Base-by-base conservation (phyloP, 352 stramenopile species). In the Vaucheria bursata region DNA sequence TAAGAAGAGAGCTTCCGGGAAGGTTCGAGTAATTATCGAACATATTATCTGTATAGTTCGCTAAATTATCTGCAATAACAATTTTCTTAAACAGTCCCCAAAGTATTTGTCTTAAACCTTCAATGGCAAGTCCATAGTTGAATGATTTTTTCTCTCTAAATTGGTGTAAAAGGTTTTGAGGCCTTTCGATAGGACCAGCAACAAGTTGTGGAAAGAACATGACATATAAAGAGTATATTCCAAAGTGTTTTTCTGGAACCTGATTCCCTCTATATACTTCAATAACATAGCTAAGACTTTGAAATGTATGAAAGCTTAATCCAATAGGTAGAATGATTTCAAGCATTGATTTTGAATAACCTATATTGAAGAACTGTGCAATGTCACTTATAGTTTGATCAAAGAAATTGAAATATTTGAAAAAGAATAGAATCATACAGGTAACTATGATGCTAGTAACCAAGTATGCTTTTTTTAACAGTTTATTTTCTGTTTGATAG, bases 231-330 rank as follows among this genome's bases (percentile, higher is more conserved):
- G 45, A 59, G 25, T 59, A 59, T 18, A 59, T 59, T 18, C 45
- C 45, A 18, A 59, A 59, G 25, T 59, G 45, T 18, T 25, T 59
- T 59, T 59, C 45, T 18, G 45, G 45, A 18, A 18, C 25, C 25
- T 18, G 25, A 18, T 59, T 59, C 45, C 25, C 25, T 59, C 25
- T 59, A 59, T 59, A 59, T 18, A 59, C 45, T 18, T 59, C 45
- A 18, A 59, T 59, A 18, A 59, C 45, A 59, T 59, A 59, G 25
- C 45, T 59, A 59, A 59, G 12, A 59, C 12, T 18, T 59, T 59
- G 45, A 59, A 59, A 59, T 59, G 45, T 59, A 59, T 59, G 45
- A 59, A 59, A 59, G 25, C 12, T 18, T 59, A 59, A 59, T 59
- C 45, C 45, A 18, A 59, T 59, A 18, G 45, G 45, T 59, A 59